These are phyloP conservation scores for Nicotiana attenuata DNA, from an alignment of 257 asterid genomes.

Conservation along the genomic window DNA sequence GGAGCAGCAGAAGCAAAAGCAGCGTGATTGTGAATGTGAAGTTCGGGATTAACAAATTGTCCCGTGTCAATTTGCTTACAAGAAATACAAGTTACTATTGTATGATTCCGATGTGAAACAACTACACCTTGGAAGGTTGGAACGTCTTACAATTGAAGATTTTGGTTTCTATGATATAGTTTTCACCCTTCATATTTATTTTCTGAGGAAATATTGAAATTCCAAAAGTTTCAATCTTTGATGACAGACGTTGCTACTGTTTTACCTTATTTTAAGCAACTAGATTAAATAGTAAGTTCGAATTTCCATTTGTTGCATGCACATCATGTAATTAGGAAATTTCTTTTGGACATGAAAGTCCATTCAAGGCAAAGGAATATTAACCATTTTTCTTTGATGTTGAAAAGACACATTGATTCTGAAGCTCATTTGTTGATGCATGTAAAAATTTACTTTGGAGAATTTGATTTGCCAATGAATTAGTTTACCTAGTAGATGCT, in stretches of 20 bases:
- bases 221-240: not conserved
- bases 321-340: not conserved
- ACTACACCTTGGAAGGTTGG: not conserved
- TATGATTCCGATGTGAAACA: not conserved
- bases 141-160: not conserved
- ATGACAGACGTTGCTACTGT: not conserved
- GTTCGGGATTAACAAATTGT: not conserved
- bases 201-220: not conserved
- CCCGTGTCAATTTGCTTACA: not conserved
- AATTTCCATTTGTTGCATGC: not conserved
- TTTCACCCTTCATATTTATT: not conserved
- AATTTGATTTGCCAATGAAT: not conserved
- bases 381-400: not conserved
- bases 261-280: not conserved
- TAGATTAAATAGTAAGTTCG: not conserved
- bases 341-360: not conserved
- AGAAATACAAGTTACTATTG: not conserved
- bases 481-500: not conserved
- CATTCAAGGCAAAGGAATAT: not conserved
- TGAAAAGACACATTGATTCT: not conserved
- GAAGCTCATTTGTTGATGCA: not conserved
- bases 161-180: not conserved
- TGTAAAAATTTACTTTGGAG: not conserved
- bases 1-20: slow-evolving; percentile 38
- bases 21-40: slow-evolving; percentile 8